Conservation (phyloP, 257 asterid genomes). For the Cordia subcordata region DNA sequence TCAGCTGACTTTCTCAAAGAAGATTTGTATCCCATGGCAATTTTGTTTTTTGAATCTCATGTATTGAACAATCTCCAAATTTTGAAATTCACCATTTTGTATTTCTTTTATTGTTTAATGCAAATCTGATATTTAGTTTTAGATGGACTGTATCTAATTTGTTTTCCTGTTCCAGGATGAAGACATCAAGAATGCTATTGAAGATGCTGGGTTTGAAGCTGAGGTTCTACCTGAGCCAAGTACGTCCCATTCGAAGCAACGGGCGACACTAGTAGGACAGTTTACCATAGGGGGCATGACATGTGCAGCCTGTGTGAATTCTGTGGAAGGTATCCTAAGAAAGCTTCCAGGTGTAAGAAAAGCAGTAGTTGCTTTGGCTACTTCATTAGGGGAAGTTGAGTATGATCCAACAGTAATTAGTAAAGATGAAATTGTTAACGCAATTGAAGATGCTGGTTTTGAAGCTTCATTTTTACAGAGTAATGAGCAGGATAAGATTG, state of each 20-base stretch:
- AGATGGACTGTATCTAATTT: conserved; percentile 14
- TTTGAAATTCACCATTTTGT: background rate
- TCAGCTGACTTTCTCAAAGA: background rate
- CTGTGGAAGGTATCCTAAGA: conserved; percentile 83
- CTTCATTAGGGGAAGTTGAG: conserved; percentile 91
- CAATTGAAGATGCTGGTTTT: conserved; percentile 98
- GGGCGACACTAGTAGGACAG: conserved; percentile 69
- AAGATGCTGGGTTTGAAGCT: conserved; percentile 98
- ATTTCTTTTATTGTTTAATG: background rate
- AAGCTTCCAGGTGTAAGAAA: conserved; percentile 71
- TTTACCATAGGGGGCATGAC: conserved; percentile 98
- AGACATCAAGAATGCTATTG: conserved; percentile 81
- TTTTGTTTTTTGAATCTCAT: background rate
- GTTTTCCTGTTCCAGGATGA: conserved; percentile 54
- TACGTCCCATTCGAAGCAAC: conserved; percentile 38
- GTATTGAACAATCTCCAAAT: background rate
- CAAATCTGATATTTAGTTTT: conserved; percentile 14
- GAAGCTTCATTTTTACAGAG: conserved; percentile 95
- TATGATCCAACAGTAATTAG: conserved; percentile 63
- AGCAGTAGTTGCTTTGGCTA: conserved; percentile 89
- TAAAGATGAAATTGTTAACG: conserved; percentile 71
- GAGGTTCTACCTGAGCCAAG: conserved; percentile 69
- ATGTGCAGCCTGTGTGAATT: conserved; percentile 96
- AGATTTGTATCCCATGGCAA: too few relatives aligned
- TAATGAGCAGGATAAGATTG: conserved; percentile 78